Base-by-base conservation (phyloP, 306 rosid species). In the Pueraria montana region DNA sequence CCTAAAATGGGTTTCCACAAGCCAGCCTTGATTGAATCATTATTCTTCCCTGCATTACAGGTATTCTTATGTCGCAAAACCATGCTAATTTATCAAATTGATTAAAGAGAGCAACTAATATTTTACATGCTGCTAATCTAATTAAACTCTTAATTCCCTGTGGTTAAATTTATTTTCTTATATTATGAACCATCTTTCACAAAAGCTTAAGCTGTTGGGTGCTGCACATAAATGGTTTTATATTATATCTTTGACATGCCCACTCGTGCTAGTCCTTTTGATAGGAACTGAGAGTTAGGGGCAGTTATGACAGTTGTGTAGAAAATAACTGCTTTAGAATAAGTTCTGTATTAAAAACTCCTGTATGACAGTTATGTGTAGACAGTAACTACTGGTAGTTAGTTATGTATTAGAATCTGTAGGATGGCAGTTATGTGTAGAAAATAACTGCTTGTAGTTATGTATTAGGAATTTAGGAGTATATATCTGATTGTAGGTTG, bases 31-130 rank as follows among this genome's bases (percentile, higher is more conserved):
- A 96, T 96, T 12, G 98, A 96, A 68, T 90, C 98, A 56, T 82
- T 84, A 72, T 94, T 96, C 85, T 96, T 96, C 80, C 99, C 99
- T 49, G 97, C 99, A 34, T 82, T 96, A 80, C 98, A 96, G 97
- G 99, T 96, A 89, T 70, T 85, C 11, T 20, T 23, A 56, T 80
- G 56, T 58, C 73, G 52, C 18, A 52, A 59, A 38, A 58, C 13
- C 32, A 56, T 26, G 82, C 21, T 34, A 17, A 62, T 24, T 74
- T 59, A 34, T 68, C 7, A 17, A 55, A 83, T 46, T 36, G 45
- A 30, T 46, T 23, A 49, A 43, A 21, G 43, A 21, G 14, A 3
- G 40, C 20, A 11, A 0, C 71, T 72, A 5, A 13, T 56, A 18
- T 48, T 34, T 18, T 76, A 18, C 84, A 27, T 49, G 38, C 59